Evolutionary conservation across 805 yeast genomes (phyloP).

Genomic region (Starmerella floris): DNA sequence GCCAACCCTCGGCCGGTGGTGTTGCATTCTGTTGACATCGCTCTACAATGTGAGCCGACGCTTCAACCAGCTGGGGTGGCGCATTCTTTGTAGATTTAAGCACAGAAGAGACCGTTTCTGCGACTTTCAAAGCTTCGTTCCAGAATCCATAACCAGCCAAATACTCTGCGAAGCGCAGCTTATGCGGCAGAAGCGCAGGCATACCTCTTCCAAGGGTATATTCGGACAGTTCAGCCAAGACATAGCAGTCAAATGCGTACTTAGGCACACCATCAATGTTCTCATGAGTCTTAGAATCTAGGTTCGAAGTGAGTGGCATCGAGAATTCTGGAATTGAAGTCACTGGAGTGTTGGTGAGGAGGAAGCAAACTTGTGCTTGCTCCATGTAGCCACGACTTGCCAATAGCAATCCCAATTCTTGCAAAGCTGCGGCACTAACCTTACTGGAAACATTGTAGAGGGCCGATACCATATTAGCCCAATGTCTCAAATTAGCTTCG

Average conservation of each 20-base stretch:
- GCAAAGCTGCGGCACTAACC: slow-evolving; percentile 21
- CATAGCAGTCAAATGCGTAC: slow-evolving; percentile 30
- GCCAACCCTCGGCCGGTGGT: slow-evolving; percentile 46
- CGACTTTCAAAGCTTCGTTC: slow-evolving; percentile 37
- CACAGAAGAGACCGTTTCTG: slow-evolving; percentile 18
- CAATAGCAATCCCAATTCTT: slow-evolving; percentile 30
- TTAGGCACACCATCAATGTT: neutral
- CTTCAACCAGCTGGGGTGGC: slow-evolving; percentile 32
- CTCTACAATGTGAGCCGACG: slow-evolving; percentile 29
- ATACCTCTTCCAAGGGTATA: slow-evolving; percentile 29
- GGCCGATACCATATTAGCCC: slow-evolving; percentile 26
- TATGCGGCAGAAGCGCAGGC: slow-evolving; percentile 42
- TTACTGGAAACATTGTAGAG: slow-evolving; percentile 16
- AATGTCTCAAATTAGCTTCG: slow-evolving; percentile 19
- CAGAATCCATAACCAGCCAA: slow-evolving; percentile 55
- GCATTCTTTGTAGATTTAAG: slow-evolving; percentile 9
- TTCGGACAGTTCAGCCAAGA: slow-evolving; percentile 63
- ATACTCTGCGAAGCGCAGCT: slow-evolving; percentile 52
- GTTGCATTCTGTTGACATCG: slow-evolving; percentile 22
- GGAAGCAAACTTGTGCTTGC: slow-evolving; percentile 31
- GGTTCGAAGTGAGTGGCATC: slow-evolving; percentile 23
- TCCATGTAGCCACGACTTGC: slow-evolving; percentile 28
- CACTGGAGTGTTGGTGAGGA: slow-evolving; percentile 24
- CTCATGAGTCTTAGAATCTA: neutral
- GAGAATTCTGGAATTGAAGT: slow-evolving; percentile 22